Percentiles rank a stretch among this genome's conserved stretches.
Conservation (phyloP, 2,329 filamentous ascomycete species). For the Ophiocordyceps polyrhachis-furcata region DNA sequence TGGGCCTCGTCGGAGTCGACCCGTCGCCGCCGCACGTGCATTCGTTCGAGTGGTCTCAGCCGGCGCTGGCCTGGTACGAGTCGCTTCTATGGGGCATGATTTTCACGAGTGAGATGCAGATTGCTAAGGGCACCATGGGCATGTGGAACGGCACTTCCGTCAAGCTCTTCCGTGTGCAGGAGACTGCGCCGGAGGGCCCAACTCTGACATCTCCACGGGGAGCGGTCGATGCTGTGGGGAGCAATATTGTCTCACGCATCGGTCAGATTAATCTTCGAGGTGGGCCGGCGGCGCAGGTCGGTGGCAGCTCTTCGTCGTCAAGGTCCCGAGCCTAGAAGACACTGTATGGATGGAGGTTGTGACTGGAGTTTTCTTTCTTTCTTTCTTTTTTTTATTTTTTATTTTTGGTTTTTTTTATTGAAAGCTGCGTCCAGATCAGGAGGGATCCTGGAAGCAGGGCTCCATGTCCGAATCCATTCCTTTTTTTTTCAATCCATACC, state of each 20-base stretch:
- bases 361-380: too few relatives aligned
- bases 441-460: background rate
- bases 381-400: background rate
- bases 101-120: slow-evolving; percentile 77
- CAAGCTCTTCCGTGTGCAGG: slow-evolving; percentile 76
- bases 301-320: slow-evolving; percentile 3
- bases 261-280: slow-evolving; percentile 59
- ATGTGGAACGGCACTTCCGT: slow-evolving; percentile 88
- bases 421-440: background rate
- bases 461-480: background rate
- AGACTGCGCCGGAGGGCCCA: slow-evolving; percentile 61
- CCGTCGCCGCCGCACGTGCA: slow-evolving; percentile 59
- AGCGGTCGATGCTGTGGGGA: slow-evolving; percentile 83
- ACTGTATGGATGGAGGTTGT: background rate
- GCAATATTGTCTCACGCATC: slow-evolving; percentile 72
- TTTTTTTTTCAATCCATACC: background rate
- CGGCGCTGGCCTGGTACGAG: slow-evolving; percentile 90
- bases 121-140: slow-evolving; percentile 70
- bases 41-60: slow-evolving; percentile 82
- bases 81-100: slow-evolving; percentile 86
- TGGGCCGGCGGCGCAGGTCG: slow-evolving; percentile 9
- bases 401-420: too few relatives aligned
- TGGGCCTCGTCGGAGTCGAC: slow-evolving; percentile 54
- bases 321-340: slow-evolving; percentile 2
- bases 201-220: slow-evolving; percentile 70